Percentiles rank a stretch among this genome's conserved stretches.
These are phyloP conservation scores for Quercus aquifolioides DNA, from an alignment of 306 rosid genomes.

Conservation along the genomic window DNA sequence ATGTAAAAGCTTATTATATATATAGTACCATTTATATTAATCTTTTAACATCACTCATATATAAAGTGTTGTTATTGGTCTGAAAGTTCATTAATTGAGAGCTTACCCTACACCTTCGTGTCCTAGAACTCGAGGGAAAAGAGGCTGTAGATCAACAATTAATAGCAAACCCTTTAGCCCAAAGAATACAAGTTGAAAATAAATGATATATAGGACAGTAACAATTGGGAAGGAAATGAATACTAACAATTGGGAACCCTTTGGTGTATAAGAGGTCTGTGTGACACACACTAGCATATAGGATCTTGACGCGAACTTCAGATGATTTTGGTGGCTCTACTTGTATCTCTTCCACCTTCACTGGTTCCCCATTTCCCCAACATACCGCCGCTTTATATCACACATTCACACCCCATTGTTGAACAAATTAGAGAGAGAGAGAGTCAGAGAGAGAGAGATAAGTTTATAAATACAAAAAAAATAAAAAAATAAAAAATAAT, in stretches of 20 bases:
- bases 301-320: conserved; percentile 55
- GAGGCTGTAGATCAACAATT: conserved; percentile 21
- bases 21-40: no score
- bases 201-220: neutral
- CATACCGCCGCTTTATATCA: conserved; percentile 43
- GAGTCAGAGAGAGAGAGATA: neutral
- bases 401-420: neutral
- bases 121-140: conserved; percentile 48
- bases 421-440: neutral
- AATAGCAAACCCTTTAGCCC: neutral
- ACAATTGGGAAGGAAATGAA: neutral
- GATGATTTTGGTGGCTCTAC: conserved; percentile 48
- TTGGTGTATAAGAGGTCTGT: conserved; percentile 34
- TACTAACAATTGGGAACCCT: conserved; percentile 35
- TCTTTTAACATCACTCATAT: no score
- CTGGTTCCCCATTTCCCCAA: conserved; percentile 38
- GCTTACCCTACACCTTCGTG: conserved; percentile 66
- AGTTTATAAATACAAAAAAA: no score
- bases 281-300: conserved; percentile 57
- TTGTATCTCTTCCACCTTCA: conserved; percentile 51
- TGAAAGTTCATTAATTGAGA: neutral
- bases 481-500: no score
- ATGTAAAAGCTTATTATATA: no score
- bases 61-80: no score
- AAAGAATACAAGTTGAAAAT: neutral